Evolutionary conservation across 768 basidiomycete genomes (phyloP), one percentile per base, ranked within the genome.

Genomic region (Pleurotus pulmonarius): DNA sequence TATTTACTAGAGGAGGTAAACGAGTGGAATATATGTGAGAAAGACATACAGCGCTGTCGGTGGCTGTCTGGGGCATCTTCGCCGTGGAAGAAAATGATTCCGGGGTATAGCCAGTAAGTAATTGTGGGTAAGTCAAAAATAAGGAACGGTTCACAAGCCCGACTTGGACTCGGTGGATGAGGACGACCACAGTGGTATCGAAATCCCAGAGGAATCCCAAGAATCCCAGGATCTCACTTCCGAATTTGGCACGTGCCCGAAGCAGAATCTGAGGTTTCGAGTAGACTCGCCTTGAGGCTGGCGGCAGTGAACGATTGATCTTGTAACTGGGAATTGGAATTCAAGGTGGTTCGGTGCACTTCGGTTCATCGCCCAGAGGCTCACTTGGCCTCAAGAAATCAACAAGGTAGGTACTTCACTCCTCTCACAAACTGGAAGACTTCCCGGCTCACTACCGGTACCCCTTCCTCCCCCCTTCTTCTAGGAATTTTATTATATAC

Each of bases 261-360:
- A n/a, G 9, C 9, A n/a, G 48, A 20, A 24, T 34, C 15, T 11
- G 5, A 8, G 25, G 22, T n/a, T 15, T 38, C 15, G 16, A 20
- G 7, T 16, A 24, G 15, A 20, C 48, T 49, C 8, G 48, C 25
- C 48, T 49, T 25, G 46, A 47, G 46, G 46, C 46, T 18, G 5
- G 46, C 18, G 13, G 22, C 22, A 24, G 48, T 29, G 48, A 43
- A 43, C 29, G 29, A 29, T 29, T 29, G 29, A 29, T 29, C 41
- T 13, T 44, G 41, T n/a, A 44, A 44, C 41, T 44, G 41, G 41
- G 41, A 44, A 44, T 44, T 34, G 29, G 29, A 34, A 34, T 34
- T 34, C 29, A 34, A 34, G 29, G n/a, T 49, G 48, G 48, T 49
- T 49, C 48, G 48, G 48, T 49, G 48, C 48, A 49, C 41, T 49